A percentile compares a stretch with the other conserved stretches of the same genome.
phyloP scores from a whole-genome alignment of 106 monocot species.

The Chionographis japonica region DNA sequence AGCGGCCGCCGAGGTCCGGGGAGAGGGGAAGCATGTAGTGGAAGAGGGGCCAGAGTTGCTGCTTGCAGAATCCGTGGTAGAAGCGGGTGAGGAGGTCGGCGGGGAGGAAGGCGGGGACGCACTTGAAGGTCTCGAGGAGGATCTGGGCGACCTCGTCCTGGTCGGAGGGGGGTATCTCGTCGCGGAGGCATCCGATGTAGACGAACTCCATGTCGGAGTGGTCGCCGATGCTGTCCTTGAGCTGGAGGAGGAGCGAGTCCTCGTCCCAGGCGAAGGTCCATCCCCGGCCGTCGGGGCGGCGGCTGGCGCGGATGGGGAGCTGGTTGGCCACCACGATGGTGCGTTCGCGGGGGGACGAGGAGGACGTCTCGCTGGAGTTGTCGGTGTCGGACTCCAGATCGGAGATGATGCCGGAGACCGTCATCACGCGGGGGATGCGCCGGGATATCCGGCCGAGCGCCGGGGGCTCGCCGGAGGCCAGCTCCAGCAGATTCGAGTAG shows the following conservation, averaged over 20 bases:
- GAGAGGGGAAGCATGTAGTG: constrained; percentile 81
- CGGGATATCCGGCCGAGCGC: constrained; percentile 30
- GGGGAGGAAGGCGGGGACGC: constrained; percentile 61
- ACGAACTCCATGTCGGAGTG: constrained; percentile 45
- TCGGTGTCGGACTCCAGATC: constrained; percentile 34
- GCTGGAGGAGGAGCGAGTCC: constrained; percentile 56
- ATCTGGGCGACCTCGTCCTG: constrained; percentile 53
- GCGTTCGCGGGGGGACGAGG: constrained; percentile 30
- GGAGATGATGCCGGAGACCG: constrained; percentile 50
- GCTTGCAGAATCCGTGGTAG: constrained; percentile 77
- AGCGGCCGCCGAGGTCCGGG: constrained; percentile 52
- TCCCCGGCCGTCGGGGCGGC: constrained; percentile 11
- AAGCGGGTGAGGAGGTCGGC: constrained; percentile 39
- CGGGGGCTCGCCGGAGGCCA: constrained; percentile 50
- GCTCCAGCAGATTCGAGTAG: constrained; percentile 61
- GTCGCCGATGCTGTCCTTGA: constrained; percentile 31
- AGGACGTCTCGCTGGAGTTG: constrained; percentile 20
- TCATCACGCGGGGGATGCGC: constrained; percentile 52
- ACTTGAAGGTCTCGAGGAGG: constrained; percentile 45
- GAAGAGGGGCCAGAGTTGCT: constrained; percentile 76
- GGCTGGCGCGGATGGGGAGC: constrained; percentile 46
- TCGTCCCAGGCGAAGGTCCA: constrained; percentile 55
- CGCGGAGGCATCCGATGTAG: constrained; percentile 59
- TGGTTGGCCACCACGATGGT: constrained; percentile 68
- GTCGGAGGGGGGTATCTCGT: constrained; percentile 48